phyloP scores from a whole-genome alignment of 768 basidiomycete genomes.

The Mycena vitilis region DNA sequence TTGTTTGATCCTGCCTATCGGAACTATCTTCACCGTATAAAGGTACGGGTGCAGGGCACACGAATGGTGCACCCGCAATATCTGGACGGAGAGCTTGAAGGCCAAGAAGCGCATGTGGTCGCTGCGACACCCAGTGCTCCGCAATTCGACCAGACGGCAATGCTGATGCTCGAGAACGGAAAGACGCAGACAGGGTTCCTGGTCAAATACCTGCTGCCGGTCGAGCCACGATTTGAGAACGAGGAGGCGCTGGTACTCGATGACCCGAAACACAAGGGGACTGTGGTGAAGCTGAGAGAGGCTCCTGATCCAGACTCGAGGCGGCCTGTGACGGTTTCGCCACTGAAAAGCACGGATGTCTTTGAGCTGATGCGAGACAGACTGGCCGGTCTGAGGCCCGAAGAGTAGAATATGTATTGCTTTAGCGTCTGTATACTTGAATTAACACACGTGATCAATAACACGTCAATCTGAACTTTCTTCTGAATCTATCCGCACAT shows the following conservation, averaged over 20 bases:
- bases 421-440: background rate
- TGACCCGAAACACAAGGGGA: conserved; percentile 54
- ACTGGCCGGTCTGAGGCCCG: conserved; percentile 45
- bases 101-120: conserved; percentile 43
- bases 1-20: conserved; percentile 49
- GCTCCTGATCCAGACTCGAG: conserved; percentile 44
- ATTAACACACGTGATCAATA: background rate
- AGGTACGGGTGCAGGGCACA: conserved; percentile 52
- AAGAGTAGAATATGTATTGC: conserved; percentile 8
- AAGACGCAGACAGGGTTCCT: conserved; percentile 50
- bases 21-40: conserved; percentile 49
- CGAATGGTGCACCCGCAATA: conserved; percentile 44
- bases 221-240: conserved; percentile 50
- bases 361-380: conserved; percentile 50
- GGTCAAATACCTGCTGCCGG: conserved; percentile 54
- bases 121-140: conserved; percentile 46
- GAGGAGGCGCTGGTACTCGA: conserved; percentile 64
- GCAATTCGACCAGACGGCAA: conserved; percentile 52
- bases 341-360: conserved; percentile 47
- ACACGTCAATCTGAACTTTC: conserved; percentile 12
- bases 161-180: conserved; percentile 46
- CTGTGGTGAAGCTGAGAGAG: conserved; percentile 59
- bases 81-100: conserved; percentile 52
- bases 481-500: background rate
- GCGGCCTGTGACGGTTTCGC: conserved; percentile 49